phyloP scores from a whole-genome alignment of 305 asterid species.

The Plantago coronopus region DNA sequence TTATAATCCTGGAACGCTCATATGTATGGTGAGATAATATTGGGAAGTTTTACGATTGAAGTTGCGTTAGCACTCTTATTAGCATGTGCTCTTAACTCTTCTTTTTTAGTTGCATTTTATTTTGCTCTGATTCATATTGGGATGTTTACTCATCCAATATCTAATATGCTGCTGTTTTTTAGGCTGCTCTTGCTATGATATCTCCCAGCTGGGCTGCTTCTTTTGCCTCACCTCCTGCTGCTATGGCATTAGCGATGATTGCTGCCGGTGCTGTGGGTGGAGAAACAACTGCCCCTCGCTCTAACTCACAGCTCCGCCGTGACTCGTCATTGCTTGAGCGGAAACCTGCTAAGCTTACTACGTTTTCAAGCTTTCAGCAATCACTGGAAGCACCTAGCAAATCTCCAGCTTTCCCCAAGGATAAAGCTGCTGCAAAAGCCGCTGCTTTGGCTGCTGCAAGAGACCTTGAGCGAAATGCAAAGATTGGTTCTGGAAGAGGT shows the following conservation, averaged over 20 bases:
- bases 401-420: slow-evolving; percentile 74
- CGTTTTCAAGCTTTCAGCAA: slow-evolving; percentile 94
- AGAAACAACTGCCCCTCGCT: slow-evolving; percentile 61
- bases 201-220: slow-evolving; percentile 99
- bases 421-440: slow-evolving; percentile 98
- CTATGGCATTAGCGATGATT: slow-evolving; percentile 96
- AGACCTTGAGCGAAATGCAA: slow-evolving; percentile 97
- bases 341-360: slow-evolving; percentile 69
- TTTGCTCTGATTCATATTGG: slow-evolving; percentile 21
- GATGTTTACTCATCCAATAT: slow-evolving; percentile 12
- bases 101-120: slow-evolving; percentile 9
- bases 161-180: slow-evolving; percentile 29
- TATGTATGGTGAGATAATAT: slow-evolving; percentile 12
- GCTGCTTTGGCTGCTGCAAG: slow-evolving; percentile 99
- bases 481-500: slow-evolving; percentile 99
- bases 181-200: slow-evolving; percentile 97
- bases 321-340: slow-evolving; percentile 93
- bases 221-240: slow-evolving; percentile 99
- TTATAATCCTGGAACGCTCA: background rate
- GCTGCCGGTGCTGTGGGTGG: slow-evolving; percentile 99
- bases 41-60: background rate
- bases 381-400: slow-evolving; percentile 73
- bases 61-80: too few species aligned
- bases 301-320: slow-evolving; percentile 72
- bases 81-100: slow-evolving; percentile 11